Evolutionary conservation across 148 eudicot species (phyloP).

Genomic region (Rhododendron kiyosumense): DNA sequence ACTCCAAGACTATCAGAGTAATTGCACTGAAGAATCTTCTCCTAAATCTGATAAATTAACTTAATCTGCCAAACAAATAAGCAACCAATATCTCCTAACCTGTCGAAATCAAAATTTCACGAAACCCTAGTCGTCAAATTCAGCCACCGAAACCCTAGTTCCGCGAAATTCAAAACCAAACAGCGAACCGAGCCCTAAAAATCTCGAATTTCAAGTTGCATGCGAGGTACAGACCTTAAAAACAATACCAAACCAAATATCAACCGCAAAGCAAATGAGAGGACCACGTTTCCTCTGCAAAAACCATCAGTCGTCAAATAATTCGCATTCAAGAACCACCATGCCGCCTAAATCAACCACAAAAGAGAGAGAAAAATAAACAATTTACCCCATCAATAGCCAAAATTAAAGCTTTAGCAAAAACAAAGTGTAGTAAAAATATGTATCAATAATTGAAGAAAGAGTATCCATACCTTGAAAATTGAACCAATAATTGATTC

Average conservation of each 20-base stretch:
- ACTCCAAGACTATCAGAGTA: background rate
- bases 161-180: background rate
- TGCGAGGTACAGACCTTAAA: background rate
- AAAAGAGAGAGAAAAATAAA: background rate
- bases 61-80: background rate
- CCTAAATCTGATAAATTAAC: background rate
- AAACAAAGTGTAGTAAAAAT: background rate
- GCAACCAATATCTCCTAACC: background rate
- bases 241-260: background rate
- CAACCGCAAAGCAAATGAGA: conserved; percentile 7
- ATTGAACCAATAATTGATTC: background rate
- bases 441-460: too few species aligned
- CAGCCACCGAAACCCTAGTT: background rate
- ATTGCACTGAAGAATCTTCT: background rate
- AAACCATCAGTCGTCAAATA: conserved; percentile 12
- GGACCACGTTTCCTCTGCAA: conserved; percentile 15
- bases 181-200: background rate
- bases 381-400: background rate
- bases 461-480: background rate
- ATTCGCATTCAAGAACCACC: conserved; percentile 17
- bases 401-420: background rate
- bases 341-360: background rate
- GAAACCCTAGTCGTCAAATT: background rate
- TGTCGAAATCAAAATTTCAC: background rate
- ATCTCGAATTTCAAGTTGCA: background rate